Evolutionary conservation across 202 grass and related monocot species (phyloP), one percentile per base, ranked within the genome.

Genomic region (Brachypodium distachyon): DNA sequence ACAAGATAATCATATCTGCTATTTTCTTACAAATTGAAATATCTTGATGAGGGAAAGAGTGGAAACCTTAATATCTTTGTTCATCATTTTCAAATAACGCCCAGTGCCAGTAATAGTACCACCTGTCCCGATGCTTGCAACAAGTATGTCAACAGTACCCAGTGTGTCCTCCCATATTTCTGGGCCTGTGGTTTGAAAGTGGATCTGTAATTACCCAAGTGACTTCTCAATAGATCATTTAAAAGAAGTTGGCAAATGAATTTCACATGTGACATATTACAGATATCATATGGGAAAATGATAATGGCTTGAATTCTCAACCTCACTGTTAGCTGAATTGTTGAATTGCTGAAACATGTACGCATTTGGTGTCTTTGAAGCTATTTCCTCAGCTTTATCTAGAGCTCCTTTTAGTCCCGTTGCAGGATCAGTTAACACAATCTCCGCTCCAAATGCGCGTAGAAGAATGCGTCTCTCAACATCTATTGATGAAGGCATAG

Each of bases 121-220:
- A 0, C 95, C 95, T 74, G 95, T 98, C 43, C 95, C 95, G 63
- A 98, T 92, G 89, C 91, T 98, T 61, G 91, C 91, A 78, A 98
- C 80, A 77, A 98, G 89, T 78, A 98, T 94, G 56, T 98, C 96
- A 71, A 98, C 85, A 76, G 77, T 67, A 78, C 89, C 91, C 87
- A 90, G 77, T 21, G 96, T 98, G 73, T 95, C 91, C 23, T 95
- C 85, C 91, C 96, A 98, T 90, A 95, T 98, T 92, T 98, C 96
- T 82, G 89, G 91, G 89, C 95, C 91, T 88, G 96, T 98, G 74
- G 89, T 94, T 94, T 98, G 76, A 89, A 94, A 98, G 87, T 98
- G 96, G 81, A 92, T 87, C 96, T 98, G 91, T 92, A 88, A 94
- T 90, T 92, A 97, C 53, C 77, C 28, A 90, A 93, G 55, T 87